Evolutionary conservation across 1,139 yeast genomes (phyloP).

Genomic region (Scheffersomyces parashehatae): DNA sequence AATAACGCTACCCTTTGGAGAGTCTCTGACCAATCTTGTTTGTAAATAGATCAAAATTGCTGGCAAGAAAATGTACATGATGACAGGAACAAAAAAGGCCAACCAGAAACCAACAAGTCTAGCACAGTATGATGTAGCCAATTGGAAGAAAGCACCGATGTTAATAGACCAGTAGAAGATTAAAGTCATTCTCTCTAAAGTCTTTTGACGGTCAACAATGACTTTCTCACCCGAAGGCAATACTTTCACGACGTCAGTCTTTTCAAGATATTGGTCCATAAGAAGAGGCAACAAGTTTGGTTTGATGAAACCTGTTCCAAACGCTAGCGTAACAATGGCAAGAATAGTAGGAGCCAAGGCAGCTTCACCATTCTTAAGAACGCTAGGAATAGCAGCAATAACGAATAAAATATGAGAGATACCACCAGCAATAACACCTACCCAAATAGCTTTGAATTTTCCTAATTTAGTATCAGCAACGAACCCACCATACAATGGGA

Average conservation of each 20-base stretch:
- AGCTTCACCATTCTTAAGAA: constrained; percentile 36
- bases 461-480: constrained; percentile 44
- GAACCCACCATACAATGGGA: constrained; percentile 47
- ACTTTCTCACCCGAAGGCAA: constrained; percentile 11
- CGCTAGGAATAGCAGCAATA: constrained; percentile 40
- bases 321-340: constrained; percentile 39
- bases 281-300: constrained; percentile 13
- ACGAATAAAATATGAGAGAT: constrained; percentile 40
- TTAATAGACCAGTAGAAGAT: constrained; percentile 14
- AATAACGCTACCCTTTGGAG: constrained; percentile 10
- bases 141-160: constrained; percentile 11
- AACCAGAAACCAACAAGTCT: constrained; percentile 12
- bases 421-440: constrained; percentile 42
- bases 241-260: constrained; percentile 10
- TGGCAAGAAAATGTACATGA: constrained; percentile 9
- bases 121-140: constrained; percentile 11
- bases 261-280: constrained; percentile 9
- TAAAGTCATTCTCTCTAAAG: constrained; percentile 11
- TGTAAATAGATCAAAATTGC: constrained; percentile 7
- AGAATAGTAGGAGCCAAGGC: constrained; percentile 37
- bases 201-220: constrained; percentile 10
- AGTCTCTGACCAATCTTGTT: constrained; percentile 3
- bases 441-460: constrained; percentile 42
- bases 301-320: constrained; percentile 15
- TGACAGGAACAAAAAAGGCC: constrained; percentile 11